These are phyloP conservation scores for Colletotrichum ledebouriae DNA, from an alignment of 2,329 filamentous ascomycete genomes.

Conservation along the genomic window DNA sequence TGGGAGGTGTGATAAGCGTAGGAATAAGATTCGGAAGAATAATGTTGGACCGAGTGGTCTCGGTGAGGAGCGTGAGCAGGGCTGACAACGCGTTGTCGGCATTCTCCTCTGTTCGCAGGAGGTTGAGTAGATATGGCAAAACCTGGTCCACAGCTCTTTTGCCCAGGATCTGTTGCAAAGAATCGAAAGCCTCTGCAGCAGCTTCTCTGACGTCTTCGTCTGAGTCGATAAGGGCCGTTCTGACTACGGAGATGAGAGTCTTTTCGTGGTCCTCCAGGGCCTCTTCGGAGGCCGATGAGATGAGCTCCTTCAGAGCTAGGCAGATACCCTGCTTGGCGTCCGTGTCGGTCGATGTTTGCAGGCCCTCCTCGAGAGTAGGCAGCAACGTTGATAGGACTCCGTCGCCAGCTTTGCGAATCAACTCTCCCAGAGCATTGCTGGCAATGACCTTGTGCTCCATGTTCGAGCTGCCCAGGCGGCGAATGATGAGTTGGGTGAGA, in stretches of 20 bases:
- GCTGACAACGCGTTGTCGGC: conserved; percentile 94
- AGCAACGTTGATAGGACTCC: conserved; percentile 89
- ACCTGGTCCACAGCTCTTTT: conserved; percentile 97
- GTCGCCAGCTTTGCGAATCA: conserved; percentile 97
- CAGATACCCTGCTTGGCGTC: conserved; percentile 98
- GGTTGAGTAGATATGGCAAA: conserved; percentile 88
- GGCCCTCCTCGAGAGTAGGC: conserved; percentile 91
- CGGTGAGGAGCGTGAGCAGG: conserved; percentile 92
- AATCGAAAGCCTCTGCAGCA: conserved; percentile 96
- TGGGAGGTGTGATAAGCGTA: conserved; percentile 89
- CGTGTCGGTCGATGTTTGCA: conserved; percentile 88
- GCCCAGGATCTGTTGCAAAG: conserved; percentile 91
- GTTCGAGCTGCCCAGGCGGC: conserved; percentile 92
- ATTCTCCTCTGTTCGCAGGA: conserved; percentile 87
- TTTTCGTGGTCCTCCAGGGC: conserved; percentile 95
- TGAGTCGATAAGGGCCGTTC: conserved; percentile 90
- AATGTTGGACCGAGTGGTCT: conserved; percentile 93
- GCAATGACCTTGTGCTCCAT: conserved; percentile 99
- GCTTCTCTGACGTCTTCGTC: conserved; percentile 93
- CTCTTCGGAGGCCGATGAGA: conserved; percentile 88
- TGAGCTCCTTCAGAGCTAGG: conserved; percentile 93
- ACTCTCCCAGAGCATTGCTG: conserved; percentile 94
- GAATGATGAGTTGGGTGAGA: conserved; percentile 93
- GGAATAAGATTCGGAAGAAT: conserved; percentile 97
- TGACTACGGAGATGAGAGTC: conserved; percentile 92